phyloP scores from a whole-genome alignment of 2,329 filamentous ascomycete species.

The Diplocarpon rosae region DNA sequence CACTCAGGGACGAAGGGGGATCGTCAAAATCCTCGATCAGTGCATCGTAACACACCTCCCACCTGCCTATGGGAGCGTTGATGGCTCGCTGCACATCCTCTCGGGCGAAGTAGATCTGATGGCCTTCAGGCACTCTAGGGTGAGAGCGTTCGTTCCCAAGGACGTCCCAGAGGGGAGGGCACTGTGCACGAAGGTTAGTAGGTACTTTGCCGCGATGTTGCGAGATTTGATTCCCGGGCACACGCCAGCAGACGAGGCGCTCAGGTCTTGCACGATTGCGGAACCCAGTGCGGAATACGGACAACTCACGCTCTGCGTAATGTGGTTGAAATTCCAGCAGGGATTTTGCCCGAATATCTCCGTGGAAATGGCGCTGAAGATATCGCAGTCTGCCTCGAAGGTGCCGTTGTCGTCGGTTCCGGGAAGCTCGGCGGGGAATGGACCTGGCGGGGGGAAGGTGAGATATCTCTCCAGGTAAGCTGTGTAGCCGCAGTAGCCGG shows the following conservation, averaged over 20 bases:
- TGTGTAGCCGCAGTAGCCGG: slow-evolving; percentile 50
- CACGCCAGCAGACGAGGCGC: too few species aligned
- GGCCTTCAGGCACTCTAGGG: slow-evolving; percentile 50
- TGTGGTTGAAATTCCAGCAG: too few species aligned
- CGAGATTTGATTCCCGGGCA: too few species aligned
- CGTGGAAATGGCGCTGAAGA: slow-evolving; percentile 32
- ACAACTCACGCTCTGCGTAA: too few species aligned
- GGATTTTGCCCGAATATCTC: too few species aligned
- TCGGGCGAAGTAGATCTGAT: slow-evolving; percentile 51
- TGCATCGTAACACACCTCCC: slow-evolving; percentile 46
- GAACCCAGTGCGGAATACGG: too few species aligned
- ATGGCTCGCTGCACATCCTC: slow-evolving; percentile 50
- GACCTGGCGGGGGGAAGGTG: slow-evolving; percentile 55
- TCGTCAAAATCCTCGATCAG: slow-evolving; percentile 38
- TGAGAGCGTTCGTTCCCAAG: slow-evolving; percentile 57
- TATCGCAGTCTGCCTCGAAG: slow-evolving; percentile 43
- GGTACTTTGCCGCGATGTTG: too few species aligned
- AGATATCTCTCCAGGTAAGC: slow-evolving; percentile 50
- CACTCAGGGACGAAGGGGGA: slow-evolving; percentile 43
- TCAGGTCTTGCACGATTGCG: too few species aligned
- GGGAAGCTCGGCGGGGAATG: slow-evolving; percentile 28
- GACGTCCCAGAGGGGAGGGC: slow-evolving; percentile 45
- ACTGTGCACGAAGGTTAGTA: slow-evolving; percentile 45
- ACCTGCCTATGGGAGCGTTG: slow-evolving; percentile 58
- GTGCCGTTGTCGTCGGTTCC: slow-evolving; percentile 30